Percentiles rank a stretch among this genome's conserved stretches.
phyloP scores from a whole-genome alignment of 2,329 filamentous ascomycete genomes.

The Beauveria sp. region DNA sequence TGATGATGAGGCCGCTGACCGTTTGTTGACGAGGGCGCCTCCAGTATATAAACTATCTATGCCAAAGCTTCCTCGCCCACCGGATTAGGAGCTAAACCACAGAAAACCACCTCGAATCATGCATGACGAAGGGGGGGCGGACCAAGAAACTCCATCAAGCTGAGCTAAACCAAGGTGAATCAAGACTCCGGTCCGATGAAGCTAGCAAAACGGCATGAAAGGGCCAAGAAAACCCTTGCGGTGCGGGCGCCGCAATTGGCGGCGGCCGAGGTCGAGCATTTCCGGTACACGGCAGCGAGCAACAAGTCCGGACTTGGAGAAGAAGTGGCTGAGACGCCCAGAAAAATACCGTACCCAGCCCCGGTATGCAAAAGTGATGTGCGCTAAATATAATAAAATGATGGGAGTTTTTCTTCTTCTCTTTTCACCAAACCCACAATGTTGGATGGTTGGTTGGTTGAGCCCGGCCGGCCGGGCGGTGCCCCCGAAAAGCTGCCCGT shows the following conservation, averaged over 20 bases:
- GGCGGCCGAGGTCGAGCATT: not conserved
- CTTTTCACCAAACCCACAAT: not conserved
- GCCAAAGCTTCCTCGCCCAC: not conserved
- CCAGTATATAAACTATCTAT: not conserved
- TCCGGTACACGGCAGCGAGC: not conserved
- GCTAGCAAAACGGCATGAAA: not conserved
- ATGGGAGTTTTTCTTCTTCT: too few species aligned
- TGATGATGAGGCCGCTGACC: not conserved
- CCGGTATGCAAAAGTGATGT: not conserved
- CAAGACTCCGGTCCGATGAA: not conserved
- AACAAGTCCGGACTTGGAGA: not conserved
- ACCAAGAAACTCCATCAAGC: not conserved
- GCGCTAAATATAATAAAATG: too few species aligned
- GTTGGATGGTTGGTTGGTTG: not conserved
- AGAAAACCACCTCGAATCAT: not conserved
- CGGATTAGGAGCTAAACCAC: not conserved
- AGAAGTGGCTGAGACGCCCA: not conserved
- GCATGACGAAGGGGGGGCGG: constrained; percentile 1
- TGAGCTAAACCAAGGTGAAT: not conserved
- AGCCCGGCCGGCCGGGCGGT: not conserved
- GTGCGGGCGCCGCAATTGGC: not conserved
- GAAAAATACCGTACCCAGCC: not conserved
- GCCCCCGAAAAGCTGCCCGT: not conserved
- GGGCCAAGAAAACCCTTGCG: too few species aligned
- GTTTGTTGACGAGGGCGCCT: not conserved